Base-by-base conservation (phyloP, 1,284 basidiomycete genomes). In the Trichosporon sp. region DNA sequence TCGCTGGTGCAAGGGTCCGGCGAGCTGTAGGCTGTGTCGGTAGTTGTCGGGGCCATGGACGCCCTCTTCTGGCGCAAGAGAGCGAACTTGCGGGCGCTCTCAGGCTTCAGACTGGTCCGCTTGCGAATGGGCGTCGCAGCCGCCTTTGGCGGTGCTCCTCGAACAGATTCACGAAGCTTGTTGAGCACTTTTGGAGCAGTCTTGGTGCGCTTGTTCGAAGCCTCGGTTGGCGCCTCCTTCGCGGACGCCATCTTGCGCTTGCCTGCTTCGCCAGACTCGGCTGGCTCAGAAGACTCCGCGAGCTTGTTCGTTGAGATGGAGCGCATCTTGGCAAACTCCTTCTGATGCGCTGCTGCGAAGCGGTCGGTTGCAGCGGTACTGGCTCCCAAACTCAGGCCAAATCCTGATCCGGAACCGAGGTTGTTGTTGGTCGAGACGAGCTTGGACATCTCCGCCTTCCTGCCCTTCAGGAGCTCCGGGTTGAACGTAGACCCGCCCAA, bases 381-480 rank as follows among this genome's bases (percentile, higher is more conserved):
- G 1, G 71, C 34, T 13, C 66, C 56, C 21, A 53, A 60, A 4
- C 70, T 71, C 31, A 80, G 64, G 0, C 80, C 80, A 74, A 75
- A 80, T 3, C 66, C 66, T 1, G 51, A 29, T 0, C 77, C 76
- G 34, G 73, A 71, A 1, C 76, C 77, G 1, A 81, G 64, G 2
- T 70, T 67, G 15, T 66, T 51, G 35, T 75, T 76, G 23, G 76
- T 73, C 1, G 73, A 65, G 42, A 82, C 80, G 42, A 81, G 68
- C 64, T 77, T 77, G 47, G 67, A 70, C 9, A 80, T 42, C 62
- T 78, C 78, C 3, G 80, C 81, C 15, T 75, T 68, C 66, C 75
- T 78, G 8, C 81, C 81, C 70, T 80, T 81, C 34, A 82, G 71
- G 13, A 80, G 69, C 68, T 82, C 81, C 31, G 75, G 76, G 71